Evolutionary conservation across 371 early-diverging fungal species (phyloP).

Genomic region (Mucor irregularis): DNA sequence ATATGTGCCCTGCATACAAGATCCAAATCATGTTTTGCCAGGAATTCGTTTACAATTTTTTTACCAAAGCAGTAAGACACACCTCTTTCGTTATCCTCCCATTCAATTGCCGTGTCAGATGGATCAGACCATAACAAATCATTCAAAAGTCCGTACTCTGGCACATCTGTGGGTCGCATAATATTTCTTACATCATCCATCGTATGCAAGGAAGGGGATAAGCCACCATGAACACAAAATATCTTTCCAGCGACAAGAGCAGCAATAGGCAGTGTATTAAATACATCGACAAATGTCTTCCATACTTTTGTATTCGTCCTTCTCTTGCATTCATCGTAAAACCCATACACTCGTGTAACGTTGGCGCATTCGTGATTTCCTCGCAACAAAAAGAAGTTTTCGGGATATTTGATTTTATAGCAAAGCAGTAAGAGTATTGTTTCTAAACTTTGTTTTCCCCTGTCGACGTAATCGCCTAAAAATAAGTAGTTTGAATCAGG

Average conservation of each 20-base stretch:
- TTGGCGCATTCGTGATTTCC: conserved; percentile 99
- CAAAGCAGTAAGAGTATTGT: conserved; percentile 91
- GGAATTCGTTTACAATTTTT: conserved; percentile 84
- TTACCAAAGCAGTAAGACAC: conserved; percentile 96
- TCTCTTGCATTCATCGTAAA: conserved; percentile 99
- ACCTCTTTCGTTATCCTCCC: conserved; percentile 99
- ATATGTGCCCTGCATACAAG: conserved; percentile 94
- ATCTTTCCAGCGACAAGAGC: conserved; percentile 97
- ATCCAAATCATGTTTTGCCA: conserved; percentile 81
- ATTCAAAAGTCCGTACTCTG: conserved; percentile 88
- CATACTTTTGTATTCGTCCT: conserved; percentile 93
- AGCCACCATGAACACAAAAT: conserved; percentile 98
- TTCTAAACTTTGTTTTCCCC: conserved; percentile 94
- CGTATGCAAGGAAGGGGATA: conserved; percentile 80
- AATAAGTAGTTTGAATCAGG: conserved; percentile 89
- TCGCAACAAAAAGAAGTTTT: conserved; percentile 93
- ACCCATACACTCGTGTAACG: conserved; percentile 97
- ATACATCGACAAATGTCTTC: conserved; percentile 98
- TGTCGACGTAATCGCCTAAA: conserved; percentile 96
- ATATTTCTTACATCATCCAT: conserved; percentile 95
- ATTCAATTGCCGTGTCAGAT: conserved; percentile 74
- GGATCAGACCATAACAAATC: conserved; percentile 94
- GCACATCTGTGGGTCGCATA: conserved; percentile 93
- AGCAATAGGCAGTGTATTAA: conserved; percentile 97
- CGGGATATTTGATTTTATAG: conserved; percentile 96